Evolutionary conservation across 225 moss, liverwort and hornwort genomes (phyloP), one percentile per base, ranked within the genome.

Genomic region (Pseudisothecium myosuroides): DNA sequence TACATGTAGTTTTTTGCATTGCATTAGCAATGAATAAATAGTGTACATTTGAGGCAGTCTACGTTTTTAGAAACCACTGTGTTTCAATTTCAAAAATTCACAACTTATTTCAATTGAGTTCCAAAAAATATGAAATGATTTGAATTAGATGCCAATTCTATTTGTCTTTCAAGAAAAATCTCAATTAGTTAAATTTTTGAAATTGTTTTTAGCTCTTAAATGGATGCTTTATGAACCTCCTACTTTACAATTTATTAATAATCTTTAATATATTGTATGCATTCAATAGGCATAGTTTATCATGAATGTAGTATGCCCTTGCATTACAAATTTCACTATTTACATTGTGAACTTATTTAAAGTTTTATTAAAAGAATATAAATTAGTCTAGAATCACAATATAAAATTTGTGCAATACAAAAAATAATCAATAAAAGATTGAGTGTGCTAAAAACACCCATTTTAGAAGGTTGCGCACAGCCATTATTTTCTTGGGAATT

Each of bases 11-110:
- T 45, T 73, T 73, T 28, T 45, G n/a, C 29, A 45, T 45, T 73
- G 2, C 45, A 6, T 2, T 1, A 74, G 1, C 29, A 74, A 29
- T 47, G 6, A 29, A 73, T 3, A 47, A 47, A 47, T 10, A 17
- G 0, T 49, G 4, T 75, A 19, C 20, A 32, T 32, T 75, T 31
- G 0, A 75, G 1, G 7, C 19, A 1, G 54, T 54, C 17, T 2
- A 54, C 6, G 10, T 14, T 74, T 29, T 74, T 3, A 63, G 19
- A 7, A 12, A 7, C 10, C 5, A 31, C 0, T 2, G 1, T 2
- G 0, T 29, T 32, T 49, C 28, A 75, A 49, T 11, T 20, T 49
- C 47, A 18, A 31, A 31, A 31, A 11, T 49, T 31, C 2, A 20
- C n/a, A 4, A n/a, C 0, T 22, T 23, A 4, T 22, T 37, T 21